Evolutionary conservation across 2,329 filamentous ascomycete species (phyloP), one percentile per base, ranked within the genome.

Genomic region (Exophiala sp.): DNA sequence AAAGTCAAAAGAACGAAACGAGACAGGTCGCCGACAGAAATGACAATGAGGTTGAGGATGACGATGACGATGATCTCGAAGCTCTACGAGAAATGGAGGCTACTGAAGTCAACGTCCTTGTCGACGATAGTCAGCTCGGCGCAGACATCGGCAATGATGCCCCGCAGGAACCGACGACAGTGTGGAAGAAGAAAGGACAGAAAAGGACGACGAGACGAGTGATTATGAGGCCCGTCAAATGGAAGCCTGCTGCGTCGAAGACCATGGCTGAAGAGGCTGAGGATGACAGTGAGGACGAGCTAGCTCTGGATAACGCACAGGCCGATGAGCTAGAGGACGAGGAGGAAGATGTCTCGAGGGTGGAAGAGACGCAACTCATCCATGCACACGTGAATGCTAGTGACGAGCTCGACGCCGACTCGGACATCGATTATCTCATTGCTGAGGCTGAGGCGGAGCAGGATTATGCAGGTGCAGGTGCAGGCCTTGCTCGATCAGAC

Each of bases 161-260:
- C 58, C 10, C 61, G 53, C n/a, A 51, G 54, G 32, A 53, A 16
- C 45, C 47, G 5, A 24, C 40, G 35, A 62, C 45, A 44, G 41
- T 51, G 11, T 75, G 68, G 64, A 77, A 75, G 63, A 78, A 77
- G 65, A 76, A 72, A 60, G 75, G 74, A 1, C 75, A 77, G 57
- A 78, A 78, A 58, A 67, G 75, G 43, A 76, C 73, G 5, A 78
- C 75, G 1, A 68, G 72, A 47, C 63, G 70, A 43, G 71, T 74
- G 10, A 68, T 64, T 35, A 75, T 78, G 68, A 72, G 69, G 43
- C 75, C 75, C 1, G 67, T 70, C 2, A 57, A 45, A 14, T 49
- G 47, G 41, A 58, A 59, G 20, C 56, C 56, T n/a, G 60, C 62
- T 18, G 69, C 68, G 29, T 63, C 69, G 33, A 68, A 66, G n/a